A percentile compares a stretch with the other conserved stretches of the same genome.
Conservation (phyloP, 2,329 filamentous ascomycete species). For the Penicillium sp. region DNA sequence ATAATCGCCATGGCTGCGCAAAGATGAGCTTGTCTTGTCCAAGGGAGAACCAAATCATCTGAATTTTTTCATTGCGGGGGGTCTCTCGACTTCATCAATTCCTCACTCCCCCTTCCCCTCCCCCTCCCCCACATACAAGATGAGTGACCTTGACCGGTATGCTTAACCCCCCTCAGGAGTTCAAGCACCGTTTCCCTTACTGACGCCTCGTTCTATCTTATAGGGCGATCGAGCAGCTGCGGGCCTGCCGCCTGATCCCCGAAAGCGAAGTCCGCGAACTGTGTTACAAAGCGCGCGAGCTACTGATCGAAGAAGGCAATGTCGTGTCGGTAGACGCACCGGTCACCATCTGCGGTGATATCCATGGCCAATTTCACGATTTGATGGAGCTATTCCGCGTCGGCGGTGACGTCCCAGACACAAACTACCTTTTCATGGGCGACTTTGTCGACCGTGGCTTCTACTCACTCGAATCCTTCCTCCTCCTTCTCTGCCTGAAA, state of each 20-base stretch:
- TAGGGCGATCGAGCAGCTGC: slow-evolving; percentile 92
- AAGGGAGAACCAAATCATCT: slow-evolving; percentile 16
- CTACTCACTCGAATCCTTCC: slow-evolving; percentile 95
- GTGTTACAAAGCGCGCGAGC: slow-evolving; percentile 94
- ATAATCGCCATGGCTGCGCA: slow-evolving; percentile 20
- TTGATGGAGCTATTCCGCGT: slow-evolving; percentile 96
- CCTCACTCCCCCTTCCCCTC: slow-evolving; percentile 11
- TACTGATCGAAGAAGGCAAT: slow-evolving; percentile 96
- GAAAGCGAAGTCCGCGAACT: slow-evolving; percentile 94
- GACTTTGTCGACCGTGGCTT: slow-evolving; percentile 98
- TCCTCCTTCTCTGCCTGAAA: slow-evolving; percentile 92
- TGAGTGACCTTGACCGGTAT: slow-evolving; percentile 95
- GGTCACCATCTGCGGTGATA: slow-evolving; percentile 96
- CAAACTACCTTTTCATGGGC: slow-evolving; percentile 97
- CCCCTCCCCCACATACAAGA: slow-evolving; percentile 44
- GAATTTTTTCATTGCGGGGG: slow-evolving; percentile 9
- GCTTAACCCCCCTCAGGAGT: slow-evolving; percentile 9
- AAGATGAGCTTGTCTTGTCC: slow-evolving; percentile 19
- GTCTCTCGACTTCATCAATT: slow-evolving; percentile 9
- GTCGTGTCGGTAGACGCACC: slow-evolving; percentile 93
- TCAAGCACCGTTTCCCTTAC: slow-evolving; percentile 9
- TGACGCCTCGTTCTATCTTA: slow-evolving; percentile 10
- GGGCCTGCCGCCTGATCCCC: slow-evolving; percentile 93
- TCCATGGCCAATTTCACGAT: slow-evolving; percentile 95
- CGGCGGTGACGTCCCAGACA: slow-evolving; percentile 90